Conservation (phyloP, 495 filamentous ascomycete genomes). For the Neurospora sp. region DNA sequence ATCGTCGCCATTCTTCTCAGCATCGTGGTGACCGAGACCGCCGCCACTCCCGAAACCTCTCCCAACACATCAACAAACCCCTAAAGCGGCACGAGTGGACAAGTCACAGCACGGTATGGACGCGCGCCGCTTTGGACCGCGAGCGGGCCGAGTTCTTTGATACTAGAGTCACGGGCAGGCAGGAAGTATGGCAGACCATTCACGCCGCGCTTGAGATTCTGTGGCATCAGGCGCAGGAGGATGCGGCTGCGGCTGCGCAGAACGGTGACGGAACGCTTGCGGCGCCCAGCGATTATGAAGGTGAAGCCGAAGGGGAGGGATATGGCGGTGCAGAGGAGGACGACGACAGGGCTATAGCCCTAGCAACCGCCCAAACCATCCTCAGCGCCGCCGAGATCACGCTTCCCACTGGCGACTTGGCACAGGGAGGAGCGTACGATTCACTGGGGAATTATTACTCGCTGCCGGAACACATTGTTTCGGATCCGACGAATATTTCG, state of each 20-base stretch:
- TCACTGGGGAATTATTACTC: slow-evolving; percentile 64
- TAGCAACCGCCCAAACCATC: slow-evolving; percentile 67
- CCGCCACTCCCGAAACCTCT: slow-evolving; percentile 12
- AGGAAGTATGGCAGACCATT: slow-evolving; percentile 72
- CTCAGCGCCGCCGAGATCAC: slow-evolving; percentile 71
- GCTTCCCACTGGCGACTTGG: slow-evolving; percentile 63
- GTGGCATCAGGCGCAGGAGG: slow-evolving; percentile 22
- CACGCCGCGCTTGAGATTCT: slow-evolving; percentile 55
- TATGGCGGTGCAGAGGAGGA: slow-evolving; percentile 1
- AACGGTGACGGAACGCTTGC: slow-evolving; percentile 4
- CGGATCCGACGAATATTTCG: slow-evolving; percentile 62
- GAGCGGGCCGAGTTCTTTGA: slow-evolving; percentile 66
- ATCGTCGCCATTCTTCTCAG: background rate
- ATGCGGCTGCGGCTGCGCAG: slow-evolving; percentile 17
- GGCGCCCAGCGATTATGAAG: slow-evolving; percentile 12
- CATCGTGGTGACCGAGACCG: background rate
- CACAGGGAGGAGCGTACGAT: slow-evolving; percentile 64
- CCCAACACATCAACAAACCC: slow-evolving; percentile 41
- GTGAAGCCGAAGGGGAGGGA: slow-evolving; percentile 8
- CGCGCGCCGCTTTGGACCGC: slow-evolving; percentile 29
- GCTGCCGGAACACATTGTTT: slow-evolving; percentile 64
- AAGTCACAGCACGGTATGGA: slow-evolving; percentile 36
- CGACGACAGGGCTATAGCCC: slow-evolving; percentile 23
- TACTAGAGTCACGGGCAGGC: slow-evolving; percentile 65
- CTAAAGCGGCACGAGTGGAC: slow-evolving; percentile 40